These are phyloP conservation scores for Dunaliella salina DNA, from an alignment of 163 green algal genomes.

Conservation along the genomic window DNA sequence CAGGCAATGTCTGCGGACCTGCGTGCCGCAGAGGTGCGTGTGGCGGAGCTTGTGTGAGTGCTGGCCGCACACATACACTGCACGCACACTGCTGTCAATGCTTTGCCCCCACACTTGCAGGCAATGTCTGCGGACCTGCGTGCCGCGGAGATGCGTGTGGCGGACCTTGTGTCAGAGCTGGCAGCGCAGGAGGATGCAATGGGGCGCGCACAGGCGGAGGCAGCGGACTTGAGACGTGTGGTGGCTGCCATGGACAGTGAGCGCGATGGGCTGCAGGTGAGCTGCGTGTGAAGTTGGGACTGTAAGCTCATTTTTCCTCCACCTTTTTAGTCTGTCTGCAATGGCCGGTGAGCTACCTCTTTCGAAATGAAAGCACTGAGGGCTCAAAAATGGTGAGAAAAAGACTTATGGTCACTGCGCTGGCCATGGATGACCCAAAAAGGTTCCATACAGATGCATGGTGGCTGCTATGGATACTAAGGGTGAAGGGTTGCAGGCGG, in stretches of 20 bases:
- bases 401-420: no score
- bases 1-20: conserved; percentile 51
- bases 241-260: conserved; percentile 25
- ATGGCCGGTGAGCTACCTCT: no score
- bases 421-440: no score
- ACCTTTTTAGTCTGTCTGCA: no score
- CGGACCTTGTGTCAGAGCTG: conserved; percentile 44
- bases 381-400: no score
- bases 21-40: conserved; percentile 40
- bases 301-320: no score
- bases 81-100: background rate
- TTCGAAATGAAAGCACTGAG: no score
- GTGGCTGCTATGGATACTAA: no score
- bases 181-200: conserved; percentile 34
- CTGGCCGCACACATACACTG: conserved; percentile 40
- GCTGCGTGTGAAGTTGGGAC: background rate
- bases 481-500: no score
- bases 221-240: conserved; percentile 20
- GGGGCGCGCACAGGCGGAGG: conserved; percentile 25
- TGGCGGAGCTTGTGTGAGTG: conserved; percentile 38
- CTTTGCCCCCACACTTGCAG: conserved; percentile 25
- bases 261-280: conserved; percentile 34
- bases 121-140: conserved; percentile 44
- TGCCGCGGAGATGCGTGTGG: conserved; percentile 38
- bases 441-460: no score